Percentiles rank a stretch among this genome's conserved stretches.
These are phyloP conservation scores for Ilex aquifolium DNA, from an alignment of 257 asterid species.

Conservation along the genomic window DNA sequence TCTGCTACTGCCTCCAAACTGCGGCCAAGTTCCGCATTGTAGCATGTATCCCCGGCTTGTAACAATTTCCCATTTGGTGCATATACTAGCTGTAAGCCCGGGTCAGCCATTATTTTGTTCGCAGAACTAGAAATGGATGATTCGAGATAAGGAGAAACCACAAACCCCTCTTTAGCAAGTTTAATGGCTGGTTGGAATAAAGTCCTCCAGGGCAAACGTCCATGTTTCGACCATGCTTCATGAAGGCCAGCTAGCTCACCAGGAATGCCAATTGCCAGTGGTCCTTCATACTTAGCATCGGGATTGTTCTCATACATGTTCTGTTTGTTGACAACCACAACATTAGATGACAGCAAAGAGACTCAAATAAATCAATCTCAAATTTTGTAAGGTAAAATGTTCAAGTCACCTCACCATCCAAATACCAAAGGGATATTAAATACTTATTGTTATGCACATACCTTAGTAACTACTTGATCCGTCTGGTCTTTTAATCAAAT, in stretches of 20 bases:
- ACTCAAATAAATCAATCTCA: neutral
- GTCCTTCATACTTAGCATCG: constrained; percentile 46
- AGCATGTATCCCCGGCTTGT: constrained; percentile 66
- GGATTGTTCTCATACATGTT: constrained; percentile 63
- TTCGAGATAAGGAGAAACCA: constrained; percentile 55
- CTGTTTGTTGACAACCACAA: constrained; percentile 29
- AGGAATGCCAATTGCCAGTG: constrained; percentile 79
- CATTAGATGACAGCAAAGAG: neutral
- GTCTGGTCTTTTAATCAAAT: no score
- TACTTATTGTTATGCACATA: no score
- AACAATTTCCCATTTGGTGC: constrained; percentile 71
- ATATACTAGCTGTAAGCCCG: constrained; percentile 52
- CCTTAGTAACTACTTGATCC: no score
- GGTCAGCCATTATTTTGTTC: constrained; percentile 40
- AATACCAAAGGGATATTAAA: no score
- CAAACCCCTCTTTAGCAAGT: constrained; percentile 82
- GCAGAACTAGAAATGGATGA: constrained; percentile 19
- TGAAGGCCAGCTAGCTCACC: constrained; percentile 95
- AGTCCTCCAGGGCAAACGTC: constrained; percentile 71
- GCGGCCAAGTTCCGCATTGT: constrained; percentile 67
- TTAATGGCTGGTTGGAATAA: constrained; percentile 62
- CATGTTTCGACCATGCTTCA: constrained; percentile 62
- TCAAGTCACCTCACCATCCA: no score
- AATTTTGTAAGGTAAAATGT: no score
- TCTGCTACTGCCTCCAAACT: constrained; percentile 64